These are phyloP conservation scores for Camelina sativa DNA, from an alignment of 345 rosid species.

Conservation along the genomic window DNA sequence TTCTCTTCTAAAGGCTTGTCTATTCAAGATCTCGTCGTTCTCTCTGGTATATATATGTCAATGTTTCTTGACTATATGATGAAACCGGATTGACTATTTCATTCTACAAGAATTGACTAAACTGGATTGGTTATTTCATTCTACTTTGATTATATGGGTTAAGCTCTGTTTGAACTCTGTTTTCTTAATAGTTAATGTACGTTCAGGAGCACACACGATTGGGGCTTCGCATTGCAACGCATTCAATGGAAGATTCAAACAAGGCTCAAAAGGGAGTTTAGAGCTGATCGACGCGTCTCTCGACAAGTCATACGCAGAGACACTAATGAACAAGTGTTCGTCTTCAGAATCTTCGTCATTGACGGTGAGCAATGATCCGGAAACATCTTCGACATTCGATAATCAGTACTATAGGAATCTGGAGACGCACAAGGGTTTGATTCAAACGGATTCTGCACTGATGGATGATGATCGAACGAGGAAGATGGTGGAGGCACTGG, in stretches of 20 bases:
- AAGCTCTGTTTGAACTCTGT: background rate
- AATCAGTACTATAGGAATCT: constrained; percentile 67
- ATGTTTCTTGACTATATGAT: background rate
- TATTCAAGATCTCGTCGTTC: constrained; percentile 56
- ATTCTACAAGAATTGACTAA: background rate
- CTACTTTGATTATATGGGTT: background rate
- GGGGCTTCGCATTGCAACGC: constrained; percentile 73
- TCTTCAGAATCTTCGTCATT: constrained; percentile 49
- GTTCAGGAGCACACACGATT: constrained; percentile 74
- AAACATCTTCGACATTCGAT: constrained; percentile 58
- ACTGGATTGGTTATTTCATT: background rate
- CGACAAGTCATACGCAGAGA: constrained; percentile 52
- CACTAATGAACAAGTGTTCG: constrained; percentile 57
- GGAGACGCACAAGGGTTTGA: constrained; percentile 58
- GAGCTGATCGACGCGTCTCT: constrained; percentile 55
- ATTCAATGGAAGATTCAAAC: constrained; percentile 57
- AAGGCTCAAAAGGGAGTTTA: constrained; percentile 55
- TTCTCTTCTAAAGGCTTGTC: constrained; percentile 72
- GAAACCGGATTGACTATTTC: background rate
- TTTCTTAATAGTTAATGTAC: background rate
- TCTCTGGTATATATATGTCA: constrained; percentile 56
- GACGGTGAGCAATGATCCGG: constrained; percentile 65
- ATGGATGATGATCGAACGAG: constrained; percentile 55
- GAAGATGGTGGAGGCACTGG: constrained; percentile 55
- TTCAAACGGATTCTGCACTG: constrained; percentile 71